phyloP scores from a whole-genome alignment of 805 yeast genomes.

The Lachancea dasiensis region DNA sequence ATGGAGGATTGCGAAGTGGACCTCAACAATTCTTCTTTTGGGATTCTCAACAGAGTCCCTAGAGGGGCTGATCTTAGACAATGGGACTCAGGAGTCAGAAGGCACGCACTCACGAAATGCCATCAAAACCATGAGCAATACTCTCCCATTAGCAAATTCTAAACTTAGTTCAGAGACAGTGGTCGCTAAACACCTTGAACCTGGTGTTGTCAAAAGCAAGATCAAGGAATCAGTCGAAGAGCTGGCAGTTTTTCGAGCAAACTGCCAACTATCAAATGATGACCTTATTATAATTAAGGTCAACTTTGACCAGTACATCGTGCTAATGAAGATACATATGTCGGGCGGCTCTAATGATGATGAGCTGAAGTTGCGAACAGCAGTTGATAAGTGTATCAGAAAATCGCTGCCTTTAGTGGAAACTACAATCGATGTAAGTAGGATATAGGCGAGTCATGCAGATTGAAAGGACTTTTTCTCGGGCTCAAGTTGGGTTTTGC shows the following conservation, averaged over 20 bases:
- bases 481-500: slow-evolving; percentile 23
- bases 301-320: slow-evolving; percentile 53
- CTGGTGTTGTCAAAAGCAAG: slow-evolving; percentile 29
- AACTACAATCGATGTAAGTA: slow-evolving; percentile 31
- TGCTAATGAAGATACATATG: slow-evolving; percentile 51
- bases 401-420: slow-evolving; percentile 22
- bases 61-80: slow-evolving; percentile 19
- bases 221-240: slow-evolving; percentile 42
- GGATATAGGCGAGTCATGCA: slow-evolving; percentile 14
- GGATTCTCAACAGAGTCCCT: slow-evolving; percentile 31
- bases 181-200: slow-evolving; percentile 9
- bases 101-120: slow-evolving; percentile 2
- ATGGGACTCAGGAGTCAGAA: slow-evolving; percentile 7
- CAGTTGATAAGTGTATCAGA: slow-evolving; percentile 27
- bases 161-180: background rate
- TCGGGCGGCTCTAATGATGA: slow-evolving; percentile 69
- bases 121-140: slow-evolving; percentile 13
- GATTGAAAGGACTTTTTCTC: background rate
- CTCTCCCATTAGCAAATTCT: slow-evolving; percentile 20
- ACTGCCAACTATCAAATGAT: slow-evolving; percentile 40
- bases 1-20: slow-evolving; percentile 31
- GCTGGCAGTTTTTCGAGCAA: slow-evolving; percentile 47
- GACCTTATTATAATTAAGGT: slow-evolving; percentile 52
- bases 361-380: slow-evolving; percentile 45
- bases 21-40: slow-evolving; percentile 29